Percentiles rank a stretch among this genome's conserved stretches.
Evolutionary conservation across 768 basidiomycete species (phyloP).

Genomic region (Cubamyces sp.): DNA sequence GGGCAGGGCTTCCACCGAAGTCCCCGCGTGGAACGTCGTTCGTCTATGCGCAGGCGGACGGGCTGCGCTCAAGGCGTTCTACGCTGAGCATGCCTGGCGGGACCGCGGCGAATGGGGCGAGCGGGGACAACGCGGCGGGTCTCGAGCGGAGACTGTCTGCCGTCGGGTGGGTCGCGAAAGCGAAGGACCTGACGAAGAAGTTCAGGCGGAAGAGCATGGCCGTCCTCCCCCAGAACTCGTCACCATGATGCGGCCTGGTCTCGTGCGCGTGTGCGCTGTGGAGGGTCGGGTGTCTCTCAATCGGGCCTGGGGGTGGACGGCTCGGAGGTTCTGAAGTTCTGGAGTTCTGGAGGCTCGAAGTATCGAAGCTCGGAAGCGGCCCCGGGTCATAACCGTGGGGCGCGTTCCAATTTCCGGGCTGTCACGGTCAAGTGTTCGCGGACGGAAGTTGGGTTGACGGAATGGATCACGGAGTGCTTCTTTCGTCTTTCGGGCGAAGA

Average conservation of each 20-base stretch:
- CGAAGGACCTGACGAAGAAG: conserved; percentile 30
- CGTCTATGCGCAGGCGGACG: conserved; percentile 15
- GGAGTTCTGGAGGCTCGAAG: too few relatives aligned
- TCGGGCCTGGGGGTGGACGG: background rate
- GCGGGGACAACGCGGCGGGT: conserved; percentile 12
- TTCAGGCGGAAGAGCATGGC: conserved; percentile 31
- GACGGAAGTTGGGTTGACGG: too few relatives aligned
- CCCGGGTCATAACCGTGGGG: too few relatives aligned
- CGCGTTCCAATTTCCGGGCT: too few relatives aligned
- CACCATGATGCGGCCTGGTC: background rate
- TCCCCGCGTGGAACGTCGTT: conserved; percentile 19
- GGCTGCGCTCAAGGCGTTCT: conserved; percentile 24
- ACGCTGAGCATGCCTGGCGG: conserved; percentile 22
- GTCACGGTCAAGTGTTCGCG: too few relatives aligned
- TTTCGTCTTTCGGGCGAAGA: too few relatives aligned
- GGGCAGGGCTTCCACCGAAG: background rate
- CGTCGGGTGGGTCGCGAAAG: conserved; percentile 29
- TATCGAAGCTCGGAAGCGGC: too few relatives aligned
- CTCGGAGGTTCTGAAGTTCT: too few relatives aligned
- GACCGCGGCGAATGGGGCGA: background rate
- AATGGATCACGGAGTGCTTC: too few relatives aligned
- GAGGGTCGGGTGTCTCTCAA: background rate
- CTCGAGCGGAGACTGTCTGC: conserved; percentile 13
- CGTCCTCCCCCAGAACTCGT: conserved; percentile 20
- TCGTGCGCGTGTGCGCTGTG: background rate